These are phyloP conservation scores for Aspergillus quadrilineatus DNA, from an alignment of 2,329 filamentous ascomycete genomes.

Conservation along the genomic window DNA sequence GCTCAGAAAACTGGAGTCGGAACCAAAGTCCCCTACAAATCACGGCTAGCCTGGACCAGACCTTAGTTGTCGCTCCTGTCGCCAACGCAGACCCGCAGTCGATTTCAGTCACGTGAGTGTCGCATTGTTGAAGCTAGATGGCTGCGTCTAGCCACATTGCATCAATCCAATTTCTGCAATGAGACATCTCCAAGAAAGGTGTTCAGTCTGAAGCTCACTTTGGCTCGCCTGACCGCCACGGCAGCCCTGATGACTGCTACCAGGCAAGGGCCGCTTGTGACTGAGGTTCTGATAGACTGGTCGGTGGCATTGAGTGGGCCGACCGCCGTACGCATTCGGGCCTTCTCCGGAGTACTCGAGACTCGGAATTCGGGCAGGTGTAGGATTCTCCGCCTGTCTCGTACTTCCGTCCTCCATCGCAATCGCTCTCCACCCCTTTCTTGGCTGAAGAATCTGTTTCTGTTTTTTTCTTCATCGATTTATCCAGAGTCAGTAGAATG, in stretches of 20 bases:
- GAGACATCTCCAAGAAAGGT: neutral
- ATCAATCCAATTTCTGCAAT: neutral
- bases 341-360: neutral
- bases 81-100: conserved; percentile 23
- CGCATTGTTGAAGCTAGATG: neutral
- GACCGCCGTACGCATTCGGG: too few species aligned
- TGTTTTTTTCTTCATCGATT: neutral
- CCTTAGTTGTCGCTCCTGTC: neutral
- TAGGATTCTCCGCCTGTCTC: neutral
- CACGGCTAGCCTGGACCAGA: neutral
- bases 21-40: neutral
- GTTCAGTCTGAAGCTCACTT: neutral
- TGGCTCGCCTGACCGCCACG: neutral
- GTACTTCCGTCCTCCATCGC: neutral
- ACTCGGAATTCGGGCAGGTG: neutral
- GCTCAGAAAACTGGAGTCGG: neutral
- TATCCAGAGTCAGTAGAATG: neutral
- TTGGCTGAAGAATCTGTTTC: neutral
- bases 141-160: neutral
- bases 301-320: too few species aligned
- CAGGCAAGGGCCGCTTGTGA: neutral
- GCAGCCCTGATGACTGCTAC: neutral
- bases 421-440: neutral
- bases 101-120: conserved; percentile 20
- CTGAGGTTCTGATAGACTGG: neutral